phyloP scores from a whole-genome alignment of 768 basidiomycete genomes.

The Russula ochroleuca region DNA sequence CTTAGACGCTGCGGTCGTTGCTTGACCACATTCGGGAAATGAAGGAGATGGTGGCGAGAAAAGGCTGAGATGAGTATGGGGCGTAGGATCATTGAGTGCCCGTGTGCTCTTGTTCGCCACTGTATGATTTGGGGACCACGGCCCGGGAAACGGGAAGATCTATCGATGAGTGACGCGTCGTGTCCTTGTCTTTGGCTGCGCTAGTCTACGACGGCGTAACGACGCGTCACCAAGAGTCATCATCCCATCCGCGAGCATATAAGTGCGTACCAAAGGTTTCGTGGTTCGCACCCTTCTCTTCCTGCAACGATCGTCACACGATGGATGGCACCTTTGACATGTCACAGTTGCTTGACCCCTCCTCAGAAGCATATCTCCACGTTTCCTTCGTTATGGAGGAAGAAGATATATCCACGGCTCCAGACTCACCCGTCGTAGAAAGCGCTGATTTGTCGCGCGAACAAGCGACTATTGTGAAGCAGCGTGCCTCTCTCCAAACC shows the following conservation, averaged over 20 bases:
- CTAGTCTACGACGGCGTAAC: background rate
- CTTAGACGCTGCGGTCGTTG: background rate
- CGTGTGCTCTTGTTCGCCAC: background rate
- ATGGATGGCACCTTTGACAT: constrained; percentile 22
- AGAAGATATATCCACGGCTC: constrained; percentile 41
- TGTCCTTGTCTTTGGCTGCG: no score
- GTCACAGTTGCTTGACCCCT: constrained; percentile 7
- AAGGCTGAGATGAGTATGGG: constrained; percentile 13
- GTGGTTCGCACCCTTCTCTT: constrained; percentile 27
- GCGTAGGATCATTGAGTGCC: background rate
- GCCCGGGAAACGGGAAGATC: constrained; percentile 4
- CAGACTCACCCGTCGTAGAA: constrained; percentile 41
- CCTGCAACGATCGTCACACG: constrained; percentile 12
- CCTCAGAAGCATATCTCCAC: constrained; percentile 16
- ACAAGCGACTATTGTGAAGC: constrained; percentile 46
- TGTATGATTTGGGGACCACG: background rate
- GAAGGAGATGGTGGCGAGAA: background rate
- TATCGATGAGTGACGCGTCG: constrained; percentile 21
- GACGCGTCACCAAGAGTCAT: constrained; percentile 26
- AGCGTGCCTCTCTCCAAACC: constrained; percentile 55
- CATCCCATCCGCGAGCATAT: constrained; percentile 14
- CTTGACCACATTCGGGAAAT: background rate
- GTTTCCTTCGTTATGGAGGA: constrained; percentile 48
- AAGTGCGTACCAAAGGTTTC: constrained; percentile 6
- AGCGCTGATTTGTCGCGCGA: constrained; percentile 31